Evolutionary conservation across 1,284 basidiomycete species (phyloP).

Genomic region (Puccinia sorghi): DNA sequence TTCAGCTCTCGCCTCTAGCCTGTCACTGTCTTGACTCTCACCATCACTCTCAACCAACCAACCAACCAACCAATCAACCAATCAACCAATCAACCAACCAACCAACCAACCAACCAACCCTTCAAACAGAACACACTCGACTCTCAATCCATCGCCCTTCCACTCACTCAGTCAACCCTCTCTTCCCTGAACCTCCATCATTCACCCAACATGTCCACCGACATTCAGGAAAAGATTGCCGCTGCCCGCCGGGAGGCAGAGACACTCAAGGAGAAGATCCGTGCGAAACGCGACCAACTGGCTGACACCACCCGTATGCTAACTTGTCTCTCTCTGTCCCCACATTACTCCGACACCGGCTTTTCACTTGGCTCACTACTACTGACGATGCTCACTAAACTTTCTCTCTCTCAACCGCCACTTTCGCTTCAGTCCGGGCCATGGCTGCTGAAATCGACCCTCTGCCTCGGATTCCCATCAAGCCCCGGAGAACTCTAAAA

Average conservation of each 20-base stretch:
- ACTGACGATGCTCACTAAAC: background rate
- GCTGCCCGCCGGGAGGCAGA: conserved; percentile 95
- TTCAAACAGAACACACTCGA: too few species aligned
- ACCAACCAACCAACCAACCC: too few species aligned
- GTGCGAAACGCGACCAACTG: conserved; percentile 88
- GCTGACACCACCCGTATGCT: conserved; percentile 88
- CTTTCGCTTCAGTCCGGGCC: conserved; percentile 69
- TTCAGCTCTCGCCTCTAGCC: too few species aligned
- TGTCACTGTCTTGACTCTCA: too few species aligned
- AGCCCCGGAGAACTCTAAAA: conserved; percentile 86
- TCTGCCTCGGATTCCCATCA: conserved; percentile 91
- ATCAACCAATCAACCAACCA: too few species aligned
- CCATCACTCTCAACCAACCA: too few species aligned
- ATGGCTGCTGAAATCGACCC: conserved; percentile 96
- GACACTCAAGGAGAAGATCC: conserved; percentile 94
- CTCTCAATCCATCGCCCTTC: too few species aligned
- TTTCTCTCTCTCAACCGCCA: conserved; percentile 55
- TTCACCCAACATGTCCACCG: conserved; percentile 51
- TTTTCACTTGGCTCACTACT: background rate
- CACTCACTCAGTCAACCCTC: too few species aligned
- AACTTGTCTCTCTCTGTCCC: background rate
- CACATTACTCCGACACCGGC: background rate
- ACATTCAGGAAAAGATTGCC: conserved; percentile 68
- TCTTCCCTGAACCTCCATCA: background rate
- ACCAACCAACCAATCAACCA: too few species aligned